Base-by-base conservation (phyloP, 1,139 yeast genomes). In the Nakaseomyces sp. region DNA sequence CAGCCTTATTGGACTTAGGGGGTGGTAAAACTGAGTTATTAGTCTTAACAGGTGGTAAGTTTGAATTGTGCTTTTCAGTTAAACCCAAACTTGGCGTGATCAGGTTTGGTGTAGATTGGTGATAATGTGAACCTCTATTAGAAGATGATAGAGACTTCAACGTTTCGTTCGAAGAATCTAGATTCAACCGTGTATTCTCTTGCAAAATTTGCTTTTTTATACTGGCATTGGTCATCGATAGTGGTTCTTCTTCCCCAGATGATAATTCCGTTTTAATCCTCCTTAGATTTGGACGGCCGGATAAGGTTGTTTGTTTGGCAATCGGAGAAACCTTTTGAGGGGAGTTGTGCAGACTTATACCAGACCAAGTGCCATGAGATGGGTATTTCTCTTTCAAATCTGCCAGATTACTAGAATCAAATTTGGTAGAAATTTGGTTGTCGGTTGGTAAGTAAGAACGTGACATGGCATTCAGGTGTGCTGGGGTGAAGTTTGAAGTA, bases 261-360 rank as follows among this genome's bases (percentile, higher is more conserved):
- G 38, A 22, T 20, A 35, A 35, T 35, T 35, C 38, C 5, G 38
- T 35, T 16, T 35, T 35, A 10, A 35, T 35, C 22, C 38, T 35
- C 22, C 38, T 20, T 10, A 35, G 13, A 22, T 35, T 35, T 13
- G 38, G 38, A 2, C 38, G 16, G 12, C 13, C 18, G 12, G 38
- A 20, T 20, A 35, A 28, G 12, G n/a, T 19, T 12, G 36, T 7
- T 12, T 19, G 17, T 32, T 32, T 32, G 12, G 24, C 22, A n/a
- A 32, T 18, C 6, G 38, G 38, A 6, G 28, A 28, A 7, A 26
- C 16, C 18, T 18, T 37, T 16, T 26, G 40, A 8, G 32, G 40
- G 6, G 40, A 37, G 17, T 18, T 22, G 13, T 37, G 40, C 10
- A 37, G 22, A 25, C 32, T 37, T 5, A 37, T 37, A 2, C 31